Base-by-base conservation (phyloP, 176 grass and related monocot genomes). In the Carex parvula region DNA sequence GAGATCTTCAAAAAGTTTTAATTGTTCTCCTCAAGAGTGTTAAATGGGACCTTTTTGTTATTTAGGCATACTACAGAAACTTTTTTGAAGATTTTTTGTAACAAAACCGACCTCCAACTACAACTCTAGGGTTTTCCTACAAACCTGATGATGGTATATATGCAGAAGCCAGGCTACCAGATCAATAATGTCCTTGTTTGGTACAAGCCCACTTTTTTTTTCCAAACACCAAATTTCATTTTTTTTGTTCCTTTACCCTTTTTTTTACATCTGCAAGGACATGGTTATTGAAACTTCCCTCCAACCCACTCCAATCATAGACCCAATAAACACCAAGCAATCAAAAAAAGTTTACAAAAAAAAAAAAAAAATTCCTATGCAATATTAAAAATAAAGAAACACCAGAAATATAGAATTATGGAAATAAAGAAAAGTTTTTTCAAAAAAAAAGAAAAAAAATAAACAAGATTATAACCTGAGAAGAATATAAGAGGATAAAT, bases 401-500 rank as follows among this genome's bases (percentile, higher is more conserved):
- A 16, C 63, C 60, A 56, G 60, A 9, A 66, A 73, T 35, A 56
- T 44, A 56, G 2, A 59, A 20, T 53, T 37, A 22, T 41, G 39
- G 9, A 64, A 17, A 32, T 26, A 17, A 59, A 18, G 29, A 18
- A 64, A 4, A 60, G 54, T 2, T 56, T 30, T n/a, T 61, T 83
- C n/a, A 6, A 74, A 32, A 6, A 80, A 65, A 75, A 33, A n/a
- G 3, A 30, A 13, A 35, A 50, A 18, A 84, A 15, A 73, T 33
- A 77, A 30, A 59, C 21, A 60, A 83, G 18, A 46, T 41, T 76
- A 33, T 69, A 71, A 99, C 96, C 96, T 93, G 88, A 68, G 96
- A 88, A 56, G 89, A 90, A 89, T 95, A 95, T 48, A 93, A 83
- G 35, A 99, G 86, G 84, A 93, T 79, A 82, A 99, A 99, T 87